These are phyloP conservation scores for Arthrobotrys pseudoclavata DNA, from an alignment of 2,329 filamentous ascomycete species.

Conservation along the genomic window DNA sequence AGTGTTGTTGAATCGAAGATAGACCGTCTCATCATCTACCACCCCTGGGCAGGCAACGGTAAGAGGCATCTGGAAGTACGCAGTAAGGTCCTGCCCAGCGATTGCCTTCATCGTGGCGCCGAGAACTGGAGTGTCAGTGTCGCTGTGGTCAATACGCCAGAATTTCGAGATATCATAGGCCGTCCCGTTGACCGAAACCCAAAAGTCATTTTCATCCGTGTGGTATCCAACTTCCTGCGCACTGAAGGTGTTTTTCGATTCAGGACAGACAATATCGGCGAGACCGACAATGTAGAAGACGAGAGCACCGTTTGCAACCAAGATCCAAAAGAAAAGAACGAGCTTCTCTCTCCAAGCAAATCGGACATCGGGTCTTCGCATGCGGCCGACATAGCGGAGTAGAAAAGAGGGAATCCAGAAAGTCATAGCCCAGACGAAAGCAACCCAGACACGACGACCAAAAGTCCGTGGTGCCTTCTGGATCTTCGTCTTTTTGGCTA, in stretches of 20 bases:
- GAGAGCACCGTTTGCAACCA: constrained; percentile 82
- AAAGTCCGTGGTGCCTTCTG: constrained; percentile 65
- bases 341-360: constrained; percentile 98
- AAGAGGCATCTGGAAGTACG: constrained; percentile 87
- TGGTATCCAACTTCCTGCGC: constrained; percentile 78
- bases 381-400: constrained; percentile 85
- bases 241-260: constrained; percentile 90
- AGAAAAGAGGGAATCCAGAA: constrained; percentile 94
- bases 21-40: constrained; percentile 72
- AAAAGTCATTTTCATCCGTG: constrained; percentile 81
- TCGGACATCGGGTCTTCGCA: constrained; percentile 96
- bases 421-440: constrained; percentile 84
- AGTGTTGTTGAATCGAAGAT: constrained; percentile 77
- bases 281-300: constrained; percentile 94
- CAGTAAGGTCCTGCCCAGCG: constrained; percentile 81
- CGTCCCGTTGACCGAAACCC: constrained; percentile 85
- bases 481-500: constrained; percentile 49
- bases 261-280: constrained; percentile 86
- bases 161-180: constrained; percentile 94
- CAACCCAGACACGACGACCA: constrained; percentile 82
- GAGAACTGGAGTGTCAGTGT: constrained; percentile 74
- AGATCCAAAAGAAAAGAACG: constrained; percentile 82
- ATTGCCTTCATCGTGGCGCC: constrained; percentile 79
- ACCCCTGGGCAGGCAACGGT: constrained; percentile 80
- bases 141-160: constrained; percentile 86